Evolutionary conservation across 345 rosid genomes (phyloP), one percentile per base, ranked within the genome.

Genomic region (Salix dunnii): DNA sequence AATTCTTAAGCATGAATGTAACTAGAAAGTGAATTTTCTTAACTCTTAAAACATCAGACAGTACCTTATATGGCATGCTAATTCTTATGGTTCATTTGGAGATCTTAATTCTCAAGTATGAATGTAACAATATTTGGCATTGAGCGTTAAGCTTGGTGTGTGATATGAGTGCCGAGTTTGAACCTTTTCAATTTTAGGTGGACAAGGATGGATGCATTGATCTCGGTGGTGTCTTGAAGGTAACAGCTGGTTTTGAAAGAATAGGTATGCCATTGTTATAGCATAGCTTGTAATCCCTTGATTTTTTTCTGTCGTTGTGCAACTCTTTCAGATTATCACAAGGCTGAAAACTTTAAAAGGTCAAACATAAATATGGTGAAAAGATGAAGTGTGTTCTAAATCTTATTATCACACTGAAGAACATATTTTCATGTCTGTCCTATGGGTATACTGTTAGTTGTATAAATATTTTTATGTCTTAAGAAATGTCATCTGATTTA

Each of bases 211-310:
- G 97, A 75, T 89, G 84, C 79, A 49, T 92, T 64, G 89, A 89
- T 76, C 91, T 90, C 12, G 70, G 90, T 71, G 90, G 91, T 42
- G 68, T 85, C 43, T 79, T 92, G 84, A 85, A 85, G 85, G 95
- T 92, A 46, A 87, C 85, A 16, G 84, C 86, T 63, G 85, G 90
- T 68, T 88, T 82, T 85, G 92, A 91, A 58, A 78, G 84, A 80
- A 73, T 66, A 18, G 92, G 97, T 92, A 84, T 36, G 71, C 58
- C 33, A 25, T 36, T 46, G 55, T 70, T 18, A n/a, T 70, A n/a
- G 38, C 13, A 33, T 10, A 8, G 60, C 43, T 67, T 25, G 51
- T 30, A 25, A 33, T 35, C 31, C 40, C 49, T 66, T 51, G 14
- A 16, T 17, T 53, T 2, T 62, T 68, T 20, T 60, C 14, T 46